Conservation (phyloP, 768 basidiomycete genomes). For the Lanmaoa rubissima region DNA sequence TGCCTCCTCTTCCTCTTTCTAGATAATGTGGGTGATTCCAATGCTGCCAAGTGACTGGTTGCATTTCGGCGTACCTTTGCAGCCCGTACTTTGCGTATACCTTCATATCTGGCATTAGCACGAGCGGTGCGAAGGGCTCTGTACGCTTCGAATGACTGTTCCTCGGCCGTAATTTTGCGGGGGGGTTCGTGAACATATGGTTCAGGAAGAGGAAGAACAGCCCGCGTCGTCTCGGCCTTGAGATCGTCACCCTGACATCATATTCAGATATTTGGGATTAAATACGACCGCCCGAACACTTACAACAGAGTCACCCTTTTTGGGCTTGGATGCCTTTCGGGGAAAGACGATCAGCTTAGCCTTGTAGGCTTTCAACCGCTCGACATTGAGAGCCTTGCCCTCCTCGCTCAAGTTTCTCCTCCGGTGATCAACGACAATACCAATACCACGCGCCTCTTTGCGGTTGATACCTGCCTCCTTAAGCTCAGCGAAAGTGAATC, state of each 20-base stretch:
- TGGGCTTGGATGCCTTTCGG: constrained; percentile 90
- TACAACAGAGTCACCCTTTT: constrained; percentile 92
- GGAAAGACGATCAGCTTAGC: constrained; percentile 93
- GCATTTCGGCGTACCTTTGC: constrained; percentile 62
- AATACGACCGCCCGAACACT: constrained; percentile 29
- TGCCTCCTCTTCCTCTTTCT: constrained; percentile 92
- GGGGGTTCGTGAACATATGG: constrained; percentile 74
- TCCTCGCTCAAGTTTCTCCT: constrained; percentile 96
- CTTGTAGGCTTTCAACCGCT: constrained; percentile 93
- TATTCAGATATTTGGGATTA: constrained; percentile 3
- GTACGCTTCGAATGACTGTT: constrained; percentile 88
- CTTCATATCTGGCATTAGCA: constrained; percentile 80
- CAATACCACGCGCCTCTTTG: constrained; percentile 91
- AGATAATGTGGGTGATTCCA: constrained; percentile 20
- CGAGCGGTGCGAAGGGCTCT: constrained; percentile 82
- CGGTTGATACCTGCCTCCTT: constrained; percentile 93
- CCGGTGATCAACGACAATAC: constrained; percentile 96
- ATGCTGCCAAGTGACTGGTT: neutral
- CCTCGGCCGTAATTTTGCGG: constrained; percentile 89
- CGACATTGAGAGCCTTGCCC: constrained; percentile 93
- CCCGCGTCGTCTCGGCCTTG: constrained; percentile 70
- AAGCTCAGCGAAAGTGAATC: constrained; percentile 92
- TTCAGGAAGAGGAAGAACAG: constrained; percentile 63
- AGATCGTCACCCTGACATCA: constrained; percentile 73
- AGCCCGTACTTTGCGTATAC: constrained; percentile 81